These are phyloP conservation scores for Mallotus japonicus DNA, from an alignment of 441 rosid genomes.

Conservation along the genomic window DNA sequence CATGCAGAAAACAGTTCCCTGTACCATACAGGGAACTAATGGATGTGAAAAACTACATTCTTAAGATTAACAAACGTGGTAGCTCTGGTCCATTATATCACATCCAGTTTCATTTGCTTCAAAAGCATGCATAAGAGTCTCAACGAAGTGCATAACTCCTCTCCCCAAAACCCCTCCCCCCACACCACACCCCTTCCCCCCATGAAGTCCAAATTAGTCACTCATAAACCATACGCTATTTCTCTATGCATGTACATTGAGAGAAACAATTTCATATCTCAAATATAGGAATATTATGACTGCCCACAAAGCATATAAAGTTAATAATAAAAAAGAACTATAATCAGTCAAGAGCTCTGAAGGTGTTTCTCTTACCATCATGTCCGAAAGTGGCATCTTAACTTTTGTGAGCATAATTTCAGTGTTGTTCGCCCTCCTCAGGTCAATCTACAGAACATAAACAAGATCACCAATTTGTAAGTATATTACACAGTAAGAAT, in stretches of 20 bases:
- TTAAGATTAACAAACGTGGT: neutral
- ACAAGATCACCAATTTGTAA: slow-evolving; percentile 16
- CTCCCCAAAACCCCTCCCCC: no score
- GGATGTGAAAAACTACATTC: neutral
- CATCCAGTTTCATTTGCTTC: neutral
- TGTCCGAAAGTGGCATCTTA: slow-evolving; percentile 96
- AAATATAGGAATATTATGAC: slow-evolving; percentile 10
- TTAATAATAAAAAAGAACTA: neutral
- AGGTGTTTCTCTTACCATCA: slow-evolving; percentile 77
- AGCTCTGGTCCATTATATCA: neutral
- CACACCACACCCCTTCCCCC: no score
- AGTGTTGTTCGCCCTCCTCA: slow-evolving; percentile 97
- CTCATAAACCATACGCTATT: neutral
- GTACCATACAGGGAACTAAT: neutral
- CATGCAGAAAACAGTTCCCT: neutral
- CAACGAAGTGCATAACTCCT: neutral
- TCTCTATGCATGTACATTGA: slow-evolving; percentile 4
- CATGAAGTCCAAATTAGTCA: neutral
- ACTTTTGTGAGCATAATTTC: slow-evolving; percentile 99
- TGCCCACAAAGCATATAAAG: slow-evolving; percentile 3
- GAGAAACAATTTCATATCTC: slow-evolving; percentile 6
- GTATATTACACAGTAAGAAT: slow-evolving; percentile 5
- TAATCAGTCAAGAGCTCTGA: slow-evolving; percentile 6
- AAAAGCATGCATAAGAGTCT: neutral
- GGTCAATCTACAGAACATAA: slow-evolving; percentile 60